Percentiles rank a stretch among this genome's conserved stretches.
phyloP scores from a whole-genome alignment of 176 grass and related monocot genomes.

The Cenchrus americanus region DNA sequence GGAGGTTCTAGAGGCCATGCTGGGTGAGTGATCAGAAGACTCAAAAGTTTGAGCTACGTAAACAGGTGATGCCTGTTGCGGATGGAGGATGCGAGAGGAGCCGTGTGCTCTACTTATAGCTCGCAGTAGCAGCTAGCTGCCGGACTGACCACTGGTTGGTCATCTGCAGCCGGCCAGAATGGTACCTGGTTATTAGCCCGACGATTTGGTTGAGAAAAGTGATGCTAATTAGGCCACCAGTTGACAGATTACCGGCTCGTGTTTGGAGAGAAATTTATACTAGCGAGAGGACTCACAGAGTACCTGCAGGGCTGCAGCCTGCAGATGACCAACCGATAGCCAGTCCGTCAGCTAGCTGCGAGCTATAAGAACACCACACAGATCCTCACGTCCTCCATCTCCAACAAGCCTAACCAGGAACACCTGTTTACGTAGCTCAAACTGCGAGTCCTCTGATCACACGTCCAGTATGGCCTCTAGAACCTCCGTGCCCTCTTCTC shows the following conservation, averaged over 20 bases:
- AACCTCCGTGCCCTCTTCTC: neutral
- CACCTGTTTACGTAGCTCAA: neutral
- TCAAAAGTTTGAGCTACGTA: neutral
- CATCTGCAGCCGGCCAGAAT: neutral
- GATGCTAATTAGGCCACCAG: too few species aligned
- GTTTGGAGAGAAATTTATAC: too few species aligned
- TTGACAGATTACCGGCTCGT: too few species aligned
- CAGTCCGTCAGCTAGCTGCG: too few species aligned
- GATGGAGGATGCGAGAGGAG: neutral
- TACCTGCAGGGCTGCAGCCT: neutral
- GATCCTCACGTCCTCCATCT: neutral
- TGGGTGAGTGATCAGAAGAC: neutral
- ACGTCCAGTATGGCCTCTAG: neutral
- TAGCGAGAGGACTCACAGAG: too few species aligned
- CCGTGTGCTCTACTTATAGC: slow-evolving; percentile 8
- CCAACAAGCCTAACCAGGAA: neutral
- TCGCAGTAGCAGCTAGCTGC: too few species aligned
- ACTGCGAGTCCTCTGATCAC: neutral
- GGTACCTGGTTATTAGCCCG: neutral
- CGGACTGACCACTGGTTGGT: neutral
- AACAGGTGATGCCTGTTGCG: neutral
- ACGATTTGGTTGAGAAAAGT: neutral
- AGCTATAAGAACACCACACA: neutral
- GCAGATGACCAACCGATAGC: neutral
- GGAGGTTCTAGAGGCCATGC: neutral